Percentiles rank a stretch among this genome's conserved stretches.
Evolutionary conservation across 83 land plant species (phyloP).

Genomic region (Diphasiastrum complanatum): DNA sequence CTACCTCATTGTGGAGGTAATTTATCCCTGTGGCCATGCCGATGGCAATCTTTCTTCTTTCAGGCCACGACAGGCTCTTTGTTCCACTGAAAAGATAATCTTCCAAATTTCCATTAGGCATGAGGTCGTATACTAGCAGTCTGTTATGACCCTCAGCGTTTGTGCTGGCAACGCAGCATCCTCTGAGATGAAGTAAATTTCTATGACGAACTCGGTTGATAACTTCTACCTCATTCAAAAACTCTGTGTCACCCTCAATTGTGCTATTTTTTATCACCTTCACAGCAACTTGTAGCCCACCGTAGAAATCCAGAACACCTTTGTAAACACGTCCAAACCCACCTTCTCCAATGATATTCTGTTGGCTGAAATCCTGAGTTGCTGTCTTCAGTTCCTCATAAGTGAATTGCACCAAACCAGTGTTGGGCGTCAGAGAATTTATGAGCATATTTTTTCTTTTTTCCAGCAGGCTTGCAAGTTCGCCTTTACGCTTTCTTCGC

Average conservation of each 20-base stretch:
- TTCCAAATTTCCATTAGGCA: slow-evolving; percentile 8
- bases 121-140: slow-evolving; percentile 6
- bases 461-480: neutral
- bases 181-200: neutral
- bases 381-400: slow-evolving; percentile 7
- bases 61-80: slow-evolving; percentile 1
- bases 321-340: slow-evolving; percentile 7
- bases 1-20: slow-evolving; percentile 11
- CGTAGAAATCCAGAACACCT: slow-evolving; percentile 6
- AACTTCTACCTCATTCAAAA: slow-evolving; percentile 10
- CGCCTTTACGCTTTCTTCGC: too few species aligned
- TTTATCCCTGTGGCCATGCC: slow-evolving; percentile 10
- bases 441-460: neutral
- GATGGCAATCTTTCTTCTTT: slow-evolving; percentile 6
- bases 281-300: slow-evolving; percentile 2
- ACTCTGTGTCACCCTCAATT: neutral
- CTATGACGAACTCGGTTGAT: slow-evolving; percentile 7
- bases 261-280: slow-evolving; percentile 6
- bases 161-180: slow-evolving; percentile 5
- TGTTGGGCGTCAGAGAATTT: neutral
- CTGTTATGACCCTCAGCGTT: slow-evolving; percentile 6
- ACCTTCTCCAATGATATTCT: slow-evolving; percentile 9
- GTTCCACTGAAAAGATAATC: neutral
- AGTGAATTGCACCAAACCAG: neutral
- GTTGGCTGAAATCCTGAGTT: slow-evolving; percentile 2